Conservation (phyloP, 2,329 filamentous ascomycete species). For the Sporothrix humicola region DNA sequence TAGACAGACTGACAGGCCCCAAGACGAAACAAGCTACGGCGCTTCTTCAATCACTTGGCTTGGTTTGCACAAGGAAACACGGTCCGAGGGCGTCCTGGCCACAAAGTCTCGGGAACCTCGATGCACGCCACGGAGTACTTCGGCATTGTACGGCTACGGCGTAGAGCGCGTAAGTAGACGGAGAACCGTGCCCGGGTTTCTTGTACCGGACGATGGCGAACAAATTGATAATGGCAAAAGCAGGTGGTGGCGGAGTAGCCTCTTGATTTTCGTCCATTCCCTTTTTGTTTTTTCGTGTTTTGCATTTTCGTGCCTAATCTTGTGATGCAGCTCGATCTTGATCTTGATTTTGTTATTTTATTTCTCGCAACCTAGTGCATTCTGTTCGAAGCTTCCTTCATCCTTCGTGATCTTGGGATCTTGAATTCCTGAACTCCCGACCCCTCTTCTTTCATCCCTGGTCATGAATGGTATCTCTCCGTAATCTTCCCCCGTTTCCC, state of each 20-base stretch:
- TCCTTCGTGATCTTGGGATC: background rate
- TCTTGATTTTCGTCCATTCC: background rate
- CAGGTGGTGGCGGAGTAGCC: background rate
- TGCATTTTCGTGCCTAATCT: background rate
- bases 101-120: slow-evolving; percentile 25
- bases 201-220: slow-evolving; percentile 20
- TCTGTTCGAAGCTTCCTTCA: background rate
- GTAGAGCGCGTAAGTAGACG: slow-evolving; percentile 1
- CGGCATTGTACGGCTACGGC: slow-evolving; percentile 26
- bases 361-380: too few relatives aligned
- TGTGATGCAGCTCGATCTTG: slow-evolving; percentile 7
- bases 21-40: background rate
- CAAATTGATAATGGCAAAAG: background rate
- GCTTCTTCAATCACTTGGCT: too few relatives aligned
- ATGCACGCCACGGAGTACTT: slow-evolving; percentile 6
- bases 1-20: background rate
- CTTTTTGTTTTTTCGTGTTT: background rate
- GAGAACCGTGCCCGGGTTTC: slow-evolving; percentile 19
- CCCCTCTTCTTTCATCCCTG: background rate
- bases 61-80: background rate
- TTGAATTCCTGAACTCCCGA: background rate
- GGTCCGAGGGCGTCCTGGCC: background rate
- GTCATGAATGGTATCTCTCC: background rate
- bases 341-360: background rate
- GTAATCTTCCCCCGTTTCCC: slow-evolving; percentile 5